Percentiles rank a stretch among this genome's conserved stretches.
Evolutionary conservation across 2,329 filamentous ascomycete species (phyloP).

Genomic region (Plectosphaerella plurivora): DNA sequence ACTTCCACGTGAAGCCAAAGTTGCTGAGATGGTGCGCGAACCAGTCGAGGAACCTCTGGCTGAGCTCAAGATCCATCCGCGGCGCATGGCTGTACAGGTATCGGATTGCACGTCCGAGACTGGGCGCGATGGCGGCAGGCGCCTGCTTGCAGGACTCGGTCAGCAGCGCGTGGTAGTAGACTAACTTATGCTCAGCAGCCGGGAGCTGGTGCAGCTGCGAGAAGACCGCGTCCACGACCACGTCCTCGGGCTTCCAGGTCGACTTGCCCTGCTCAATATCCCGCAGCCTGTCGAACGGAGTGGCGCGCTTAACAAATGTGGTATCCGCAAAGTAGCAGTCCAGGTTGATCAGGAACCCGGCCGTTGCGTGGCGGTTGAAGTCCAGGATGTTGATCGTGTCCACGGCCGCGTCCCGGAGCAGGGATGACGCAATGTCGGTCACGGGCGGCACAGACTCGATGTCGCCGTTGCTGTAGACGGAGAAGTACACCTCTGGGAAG

Average conservation of each 20-base stretch:
- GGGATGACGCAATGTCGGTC: conserved; percentile 70
- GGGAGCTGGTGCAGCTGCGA: conserved; percentile 90
- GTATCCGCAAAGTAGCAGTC: conserved; percentile 90
- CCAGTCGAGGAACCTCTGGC: conserved; percentile 90
- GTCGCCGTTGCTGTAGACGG: conserved; percentile 84
- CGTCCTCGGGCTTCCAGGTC: conserved; percentile 97
- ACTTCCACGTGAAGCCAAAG: conserved; percentile 99
- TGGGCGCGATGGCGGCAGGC: conserved; percentile 92
- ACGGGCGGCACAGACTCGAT: conserved; percentile 81
- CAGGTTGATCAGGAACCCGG: conserved; percentile 86
- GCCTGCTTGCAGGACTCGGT: conserved; percentile 96
- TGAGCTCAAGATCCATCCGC: conserved; percentile 80
- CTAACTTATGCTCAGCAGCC: conserved; percentile 81
- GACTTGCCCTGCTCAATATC: conserved; percentile 60
- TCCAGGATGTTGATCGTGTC: conserved; percentile 94
- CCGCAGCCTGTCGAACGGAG: conserved; percentile 83
- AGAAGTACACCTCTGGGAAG: conserved; percentile 92
- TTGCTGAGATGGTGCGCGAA: conserved; percentile 97
- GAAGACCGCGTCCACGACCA: conserved; percentile 95
- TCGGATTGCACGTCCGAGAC: conserved; percentile 85
- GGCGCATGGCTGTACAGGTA: conserved; percentile 82
- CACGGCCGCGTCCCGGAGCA: conserved; percentile 79
- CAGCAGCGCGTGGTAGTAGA: conserved; percentile 93
- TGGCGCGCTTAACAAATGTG: conserved; percentile 91
- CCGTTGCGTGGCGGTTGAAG: conserved; percentile 84